Base-by-base conservation (phyloP, 176 grass and related monocot species). In the Carex kokanica region DNA sequence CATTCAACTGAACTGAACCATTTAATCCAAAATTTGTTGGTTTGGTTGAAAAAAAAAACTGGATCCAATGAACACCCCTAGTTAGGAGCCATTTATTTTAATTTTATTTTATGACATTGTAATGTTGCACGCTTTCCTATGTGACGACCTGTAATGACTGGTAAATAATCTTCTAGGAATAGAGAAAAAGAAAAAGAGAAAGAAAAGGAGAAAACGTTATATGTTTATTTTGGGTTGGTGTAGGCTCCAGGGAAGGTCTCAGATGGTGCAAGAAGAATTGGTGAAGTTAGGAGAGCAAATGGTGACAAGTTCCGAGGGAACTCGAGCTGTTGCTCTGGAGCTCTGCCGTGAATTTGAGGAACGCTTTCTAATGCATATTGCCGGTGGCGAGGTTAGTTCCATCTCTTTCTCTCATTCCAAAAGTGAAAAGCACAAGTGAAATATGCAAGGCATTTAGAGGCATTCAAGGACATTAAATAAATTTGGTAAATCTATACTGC, bases 171-270 rank as follows among this genome's bases (percentile, higher is more conserved):
- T 72, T 38, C 45, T 21, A 45, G 17, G 23, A 72, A 20, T 72
- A 45, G 68, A 45, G 40, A 72, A 72, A n/a, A 43, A 18, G 16
- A 69, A 10, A 40, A 8, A 68, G 6, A n/a, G 13, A 29, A 38
- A 34, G 10, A 13, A 36, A 38, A 32, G 17, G 15, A 68, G 64
- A 31, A 15, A 66, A 66, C 0, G 6, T 69, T 41, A 10, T 49
- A 73, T 73, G 69, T 73, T 45, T 55, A 14, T 77, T 77, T 77
- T 77, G 49, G 45, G 73, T 55, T 77, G 49, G 66, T 74, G 20
- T 86, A 97, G 94, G 25, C 87, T 97, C 74, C 94, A 97, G 84
- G 94, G 94, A 87, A 97, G 91, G 81, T 97, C 94, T 74, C 94
- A 97, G 81, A 90, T 90, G 73, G 94, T 97, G 15, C 86, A 97